These are phyloP conservation scores for Pouteria campechiana DNA, from an alignment of 179 eudicot genomes.

Conservation along the genomic window DNA sequence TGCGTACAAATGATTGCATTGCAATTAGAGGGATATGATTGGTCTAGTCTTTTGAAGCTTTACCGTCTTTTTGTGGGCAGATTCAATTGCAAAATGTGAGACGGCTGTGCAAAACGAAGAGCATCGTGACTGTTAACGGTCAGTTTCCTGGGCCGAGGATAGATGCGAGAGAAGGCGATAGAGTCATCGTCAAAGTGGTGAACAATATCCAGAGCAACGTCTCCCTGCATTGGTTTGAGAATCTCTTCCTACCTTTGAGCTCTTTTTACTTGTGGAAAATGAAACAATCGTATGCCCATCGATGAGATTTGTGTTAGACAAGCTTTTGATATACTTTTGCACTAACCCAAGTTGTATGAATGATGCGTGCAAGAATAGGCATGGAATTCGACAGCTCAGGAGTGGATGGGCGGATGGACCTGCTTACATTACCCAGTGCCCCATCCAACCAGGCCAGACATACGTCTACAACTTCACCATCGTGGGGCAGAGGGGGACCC, in stretches of 20 bases:
- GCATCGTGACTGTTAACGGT: conserved; percentile 18
- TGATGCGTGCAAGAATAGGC: conserved; percentile 11
- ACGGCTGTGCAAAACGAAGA: conserved; percentile 24
- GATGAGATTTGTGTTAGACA: not conserved
- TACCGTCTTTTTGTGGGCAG: conserved; percentile 1
- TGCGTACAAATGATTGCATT: not conserved
- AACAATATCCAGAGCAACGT: conserved; percentile 20
- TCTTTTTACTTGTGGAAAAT: not conserved
- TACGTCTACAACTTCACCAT: conserved; percentile 22
- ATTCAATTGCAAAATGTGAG: conserved; percentile 17
- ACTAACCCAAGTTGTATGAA: too few species aligned
- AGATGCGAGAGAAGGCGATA: conserved; percentile 28
- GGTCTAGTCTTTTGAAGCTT: not conserved
- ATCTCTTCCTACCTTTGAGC: not conserved
- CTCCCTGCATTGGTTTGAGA: conserved; percentile 23
- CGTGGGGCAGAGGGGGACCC: conserved; percentile 17
- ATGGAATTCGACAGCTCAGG: conserved; percentile 16
- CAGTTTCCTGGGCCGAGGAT: conserved; percentile 20
- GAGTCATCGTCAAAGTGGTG: conserved; percentile 12
- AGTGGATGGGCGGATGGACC: conserved; percentile 27
- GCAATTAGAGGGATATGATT: too few species aligned
- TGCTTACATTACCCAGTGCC: conserved; percentile 19
- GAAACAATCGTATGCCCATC: not conserved
- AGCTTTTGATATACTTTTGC: too few species aligned
- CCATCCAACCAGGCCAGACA: conserved; percentile 16